A percentile compares a stretch with the other conserved stretches of the same genome.
Conservation (phyloP, 1,284 basidiomycete genomes). For the Volvariella volvacea region DNA sequence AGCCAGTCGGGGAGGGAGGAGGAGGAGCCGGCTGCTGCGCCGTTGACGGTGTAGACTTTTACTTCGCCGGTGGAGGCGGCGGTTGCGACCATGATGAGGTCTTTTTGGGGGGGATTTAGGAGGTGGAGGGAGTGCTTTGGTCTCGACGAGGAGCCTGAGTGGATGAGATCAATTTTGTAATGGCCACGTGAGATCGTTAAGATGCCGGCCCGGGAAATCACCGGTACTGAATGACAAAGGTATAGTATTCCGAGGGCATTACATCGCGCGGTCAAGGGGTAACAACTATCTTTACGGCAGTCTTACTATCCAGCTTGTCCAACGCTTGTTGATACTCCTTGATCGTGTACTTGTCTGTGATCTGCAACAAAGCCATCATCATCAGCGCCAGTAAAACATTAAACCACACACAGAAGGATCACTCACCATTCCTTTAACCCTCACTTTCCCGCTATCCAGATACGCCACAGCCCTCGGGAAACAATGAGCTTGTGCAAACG, state of each 20-base stretch:
- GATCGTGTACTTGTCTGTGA: constrained; percentile 70
- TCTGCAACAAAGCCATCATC: constrained; percentile 24
- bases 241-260: too few relatives aligned
- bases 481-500: constrained; percentile 80
- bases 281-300: constrained; percentile 64
- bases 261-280: constrained; percentile 26
- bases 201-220: too few relatives aligned
- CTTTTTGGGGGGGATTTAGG: not conserved
- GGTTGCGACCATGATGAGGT: constrained; percentile 13
- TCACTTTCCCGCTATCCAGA: constrained; percentile 79
- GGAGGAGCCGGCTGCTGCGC: constrained; percentile 75
- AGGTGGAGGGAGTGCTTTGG: too few relatives aligned
- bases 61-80: constrained; percentile 33
- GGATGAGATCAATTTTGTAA: too few relatives aligned
- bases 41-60: constrained; percentile 90
- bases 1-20: constrained; percentile 88
- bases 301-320: constrained; percentile 76
- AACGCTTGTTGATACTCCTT: constrained; percentile 77
- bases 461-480: constrained; percentile 88
- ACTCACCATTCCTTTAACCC: constrained; percentile 74
- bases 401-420: too few relatives aligned
- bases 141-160: too few relatives aligned
- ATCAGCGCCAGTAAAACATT: not conserved
- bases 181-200: too few relatives aligned
- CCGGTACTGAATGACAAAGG: too few relatives aligned